Evolutionary conservation across 306 rosid species (phyloP), one percentile per base, ranked within the genome.

Genomic region (Cucumis hystrix): DNA sequence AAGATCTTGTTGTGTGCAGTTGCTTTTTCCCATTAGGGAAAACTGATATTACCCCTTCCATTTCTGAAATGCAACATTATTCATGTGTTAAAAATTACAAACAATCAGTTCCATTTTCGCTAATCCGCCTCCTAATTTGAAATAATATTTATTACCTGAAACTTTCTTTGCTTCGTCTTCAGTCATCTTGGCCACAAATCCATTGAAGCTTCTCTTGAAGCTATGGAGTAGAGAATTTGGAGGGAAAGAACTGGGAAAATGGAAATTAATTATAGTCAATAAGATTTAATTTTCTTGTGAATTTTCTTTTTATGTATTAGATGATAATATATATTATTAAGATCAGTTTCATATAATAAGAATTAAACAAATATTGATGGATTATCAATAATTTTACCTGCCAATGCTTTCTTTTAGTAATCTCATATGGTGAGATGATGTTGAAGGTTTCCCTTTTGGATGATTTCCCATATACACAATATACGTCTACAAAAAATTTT

Each of bases 1-100:
- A 83, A 10, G 83, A 77, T 10, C 79, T 86, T 40, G 92, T 88
- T 39, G 90, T 86, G 0, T 75, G 88, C 12, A 83, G 87, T n/a
- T 79, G 49, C 20, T 45, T 76, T 52, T 70, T 81, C 60, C 47
- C 6, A 41, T n/a, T 81, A 5, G 82, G 87, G 60, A 88, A 84
- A 13, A 87, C 88, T 1, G 90, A 82, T 40, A 88, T 78, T 5
- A 88, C 89, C 0, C 84, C 82, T 43, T 81, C 82, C 79, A 79
- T 78, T 69, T 63, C 90, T 87, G 66, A 74, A 79, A 49, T 15
- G 30, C 62, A 18, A 23, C 37, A 33, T 3, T 33, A 33, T 3
- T 33, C 0, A 33, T 33, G 37, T 33, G 37, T 33, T 33, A 33
- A 33, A 33, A 28, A 28, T 23, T 23, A 23, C 30, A 28, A 28